Evolutionary conservation across 2,329 filamentous ascomycete genomes (phyloP).

Genomic region (Lachnellula occidentalis): DNA sequence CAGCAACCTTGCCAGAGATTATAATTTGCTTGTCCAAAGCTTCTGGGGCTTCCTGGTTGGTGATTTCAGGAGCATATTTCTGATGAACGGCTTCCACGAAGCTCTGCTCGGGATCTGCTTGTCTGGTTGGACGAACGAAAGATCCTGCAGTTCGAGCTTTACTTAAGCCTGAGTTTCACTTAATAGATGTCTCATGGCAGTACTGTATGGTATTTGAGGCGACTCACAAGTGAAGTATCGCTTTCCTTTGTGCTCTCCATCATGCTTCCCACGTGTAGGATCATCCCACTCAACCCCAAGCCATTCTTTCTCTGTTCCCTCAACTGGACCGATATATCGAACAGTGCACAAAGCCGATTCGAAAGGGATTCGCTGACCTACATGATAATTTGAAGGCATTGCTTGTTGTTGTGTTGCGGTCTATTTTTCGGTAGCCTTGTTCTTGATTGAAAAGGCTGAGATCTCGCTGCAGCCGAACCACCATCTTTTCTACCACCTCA

Average conservation of each 20-base stretch:
- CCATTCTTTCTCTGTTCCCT: constrained; percentile 74
- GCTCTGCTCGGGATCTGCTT: constrained; percentile 59
- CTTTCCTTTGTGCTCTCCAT: constrained; percentile 72
- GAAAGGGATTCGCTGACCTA: constrained; percentile 77
- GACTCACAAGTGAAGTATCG: constrained; percentile 76
- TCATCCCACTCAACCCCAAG: constrained; percentile 98
- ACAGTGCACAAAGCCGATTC: constrained; percentile 75
- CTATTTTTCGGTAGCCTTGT: constrained; percentile 12
- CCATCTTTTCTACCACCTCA: constrained; percentile 7
- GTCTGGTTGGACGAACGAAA: constrained; percentile 75
- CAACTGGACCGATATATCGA: constrained; percentile 72
- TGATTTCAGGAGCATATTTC: constrained; percentile 71
- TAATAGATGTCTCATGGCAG: background rate
- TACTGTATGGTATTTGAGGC: background rate
- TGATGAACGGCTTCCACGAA: constrained; percentile 75
- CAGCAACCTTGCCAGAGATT: constrained; percentile 75
- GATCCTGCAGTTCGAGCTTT: constrained; percentile 69
- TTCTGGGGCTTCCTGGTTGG: constrained; percentile 24
- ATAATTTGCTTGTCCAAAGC: constrained; percentile 49
- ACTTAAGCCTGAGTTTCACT: constrained; percentile 44
- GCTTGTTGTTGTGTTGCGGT: constrained; percentile 6
- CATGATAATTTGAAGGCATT: constrained; percentile 32
- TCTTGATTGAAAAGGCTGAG: constrained; percentile 19
- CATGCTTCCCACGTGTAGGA: constrained; percentile 77
- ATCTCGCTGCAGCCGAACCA: constrained; percentile 14